Percentiles rank a stretch among this genome's conserved stretches.
phyloP scores from a whole-genome alignment of 2,329 filamentous ascomycete genomes.

The Alternaria sp. region DNA sequence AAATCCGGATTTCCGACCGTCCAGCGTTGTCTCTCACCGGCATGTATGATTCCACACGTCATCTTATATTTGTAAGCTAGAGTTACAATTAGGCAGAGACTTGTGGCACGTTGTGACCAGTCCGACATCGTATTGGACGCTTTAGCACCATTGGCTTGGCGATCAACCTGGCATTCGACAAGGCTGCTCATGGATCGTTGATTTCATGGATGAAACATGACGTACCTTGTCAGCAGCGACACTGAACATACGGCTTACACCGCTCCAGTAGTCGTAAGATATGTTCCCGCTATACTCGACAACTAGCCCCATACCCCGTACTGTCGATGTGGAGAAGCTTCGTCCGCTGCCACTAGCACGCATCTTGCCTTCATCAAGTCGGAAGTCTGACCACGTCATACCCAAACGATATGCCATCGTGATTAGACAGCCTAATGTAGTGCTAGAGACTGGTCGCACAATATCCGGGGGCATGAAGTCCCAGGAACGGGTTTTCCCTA shows the following conservation, averaged over 20 bases:
- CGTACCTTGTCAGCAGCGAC: neutral
- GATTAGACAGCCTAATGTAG: constrained; percentile 1
- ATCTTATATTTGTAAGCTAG: neutral
- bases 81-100: too few relatives aligned
- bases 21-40: too few relatives aligned
- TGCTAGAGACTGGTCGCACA: constrained; percentile 15
- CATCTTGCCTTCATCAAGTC: neutral
- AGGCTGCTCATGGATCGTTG: too few relatives aligned
- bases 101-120: too few relatives aligned
- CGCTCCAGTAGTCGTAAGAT: too few relatives aligned
- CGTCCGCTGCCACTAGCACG: neutral
- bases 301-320: neutral
- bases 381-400: constrained; percentile 9
- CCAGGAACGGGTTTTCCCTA: constrained; percentile 3
- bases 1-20: too few relatives aligned
- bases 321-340: neutral
- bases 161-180: too few relatives aligned
- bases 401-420: constrained; percentile 9
- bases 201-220: neutral
- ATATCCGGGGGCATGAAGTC: constrained; percentile 21
- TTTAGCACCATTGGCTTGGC: rapidly evolving
- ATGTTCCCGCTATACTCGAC: neutral
- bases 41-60: neutral
- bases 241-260: too few relatives aligned
- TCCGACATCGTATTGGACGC: too few relatives aligned